Evolutionary conservation across 2,329 filamentous ascomycete genomes (phyloP).

Genomic region (Rhytidhysteron rufulum): DNA sequence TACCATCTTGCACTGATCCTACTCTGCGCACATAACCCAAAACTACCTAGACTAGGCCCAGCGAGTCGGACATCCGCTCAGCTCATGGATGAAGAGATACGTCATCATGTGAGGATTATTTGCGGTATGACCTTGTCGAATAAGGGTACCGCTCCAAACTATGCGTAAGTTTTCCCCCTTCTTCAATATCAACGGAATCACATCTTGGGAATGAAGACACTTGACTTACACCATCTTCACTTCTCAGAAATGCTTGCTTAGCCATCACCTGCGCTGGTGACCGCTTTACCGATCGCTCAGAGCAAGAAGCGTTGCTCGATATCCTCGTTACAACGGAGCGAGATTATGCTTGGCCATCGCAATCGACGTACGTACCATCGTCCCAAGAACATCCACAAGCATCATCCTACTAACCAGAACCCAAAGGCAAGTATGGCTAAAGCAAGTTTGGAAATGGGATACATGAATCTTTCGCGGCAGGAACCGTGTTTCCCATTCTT

Average conservation of each 20-base stretch:
- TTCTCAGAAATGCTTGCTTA: conserved; percentile 23
- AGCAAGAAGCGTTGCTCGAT: conserved; percentile 49
- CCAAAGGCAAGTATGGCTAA: too few species aligned
- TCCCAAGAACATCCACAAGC: too few species aligned
- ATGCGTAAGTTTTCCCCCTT: conserved; percentile 41
- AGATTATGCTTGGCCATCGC: conserved; percentile 54
- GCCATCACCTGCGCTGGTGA: conserved; percentile 41
- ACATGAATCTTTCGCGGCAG: too few species aligned
- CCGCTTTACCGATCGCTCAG: conserved; percentile 43
- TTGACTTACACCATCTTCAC: neutral
- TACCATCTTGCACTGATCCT: conserved; percentile 57
- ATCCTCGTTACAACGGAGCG: conserved; percentile 47
- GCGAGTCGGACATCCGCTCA: conserved; percentile 35
- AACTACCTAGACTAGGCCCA: conserved; percentile 48
- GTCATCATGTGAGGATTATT: conserved; percentile 48
- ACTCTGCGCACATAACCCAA: conserved; percentile 55
- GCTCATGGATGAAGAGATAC: conserved; percentile 43
- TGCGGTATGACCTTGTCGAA: conserved; percentile 60
- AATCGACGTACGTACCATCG: too few species aligned
- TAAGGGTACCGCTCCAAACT: conserved; percentile 50
- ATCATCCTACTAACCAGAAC: too few species aligned
- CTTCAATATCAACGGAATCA: neutral
- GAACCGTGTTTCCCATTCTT: too few species aligned
- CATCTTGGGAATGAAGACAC: neutral
- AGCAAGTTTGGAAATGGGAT: too few species aligned